Base-by-base conservation (phyloP, 306 rosid species). In the Vicia faba region DNA sequence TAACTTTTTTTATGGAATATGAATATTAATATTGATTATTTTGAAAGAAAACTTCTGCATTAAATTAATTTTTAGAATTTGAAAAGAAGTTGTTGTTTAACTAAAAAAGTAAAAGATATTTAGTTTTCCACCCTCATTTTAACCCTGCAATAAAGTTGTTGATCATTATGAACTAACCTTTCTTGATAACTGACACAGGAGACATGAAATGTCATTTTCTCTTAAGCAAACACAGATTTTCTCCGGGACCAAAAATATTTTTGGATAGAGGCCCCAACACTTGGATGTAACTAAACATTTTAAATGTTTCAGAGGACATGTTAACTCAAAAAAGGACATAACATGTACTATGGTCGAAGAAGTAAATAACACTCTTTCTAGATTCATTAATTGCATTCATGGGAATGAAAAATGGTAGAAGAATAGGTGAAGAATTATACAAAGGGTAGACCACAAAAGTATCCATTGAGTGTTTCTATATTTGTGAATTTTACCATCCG, bases 131-230 rank as follows among this genome's bases (percentile, higher is more conserved):
- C 36, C 36, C 36, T 31, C 36, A 31, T 31, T 31, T 31, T 31
- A 31, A 31, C 36, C 36, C 36, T 5, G 36, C 36, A 31, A 31
- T 31, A 31, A 31, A 31, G 36, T 5, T 31, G 36, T 4, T 70
- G 36, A 54, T 7, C 9, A 46, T 15, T 18, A 40, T 56, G 40
- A 15, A 28, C 45, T 15, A 33, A 25, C 53, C 55, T 59, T 20
- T 43, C 46, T 39, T 62, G 61, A 36, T 7, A 20, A 45, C 80
- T 46, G 70, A 66, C 53, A 28, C 19, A 25, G 13, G 41, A 66
- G 41, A 7, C 46, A 53, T 62, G 72, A 70, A 51, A 5, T 49
- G 75, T 70, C 74, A 13, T 45, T 66, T 66, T 78, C 78, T 68
- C 51, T 75, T 61, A 15, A 7, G 50, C 39, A 15, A 28, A 39